Percentiles rank a stretch among this genome's conserved stretches.
Conservation (phyloP, 495 filamentous ascomycete species). For the Aspergillus sclerotioniger region DNA sequence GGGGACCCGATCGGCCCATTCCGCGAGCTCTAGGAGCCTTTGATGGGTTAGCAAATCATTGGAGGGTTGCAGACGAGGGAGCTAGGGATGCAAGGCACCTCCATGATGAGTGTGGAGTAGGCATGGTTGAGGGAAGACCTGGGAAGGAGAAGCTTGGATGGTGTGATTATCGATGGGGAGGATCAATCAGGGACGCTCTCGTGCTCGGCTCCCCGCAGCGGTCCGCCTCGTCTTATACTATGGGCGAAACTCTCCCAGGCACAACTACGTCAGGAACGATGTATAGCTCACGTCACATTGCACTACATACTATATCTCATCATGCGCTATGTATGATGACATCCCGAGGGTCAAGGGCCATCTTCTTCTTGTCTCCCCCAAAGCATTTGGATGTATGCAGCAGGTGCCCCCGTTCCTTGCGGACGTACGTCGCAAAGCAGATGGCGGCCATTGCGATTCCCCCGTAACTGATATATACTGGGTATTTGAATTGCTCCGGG, state of each 20-base stretch:
- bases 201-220: neutral
- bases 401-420: slow-evolving; percentile 60
- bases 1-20: slow-evolving; percentile 39
- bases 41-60: neutral
- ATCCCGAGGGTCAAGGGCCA: neutral
- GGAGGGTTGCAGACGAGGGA: too few species aligned
- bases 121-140: neutral
- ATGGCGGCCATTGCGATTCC: slow-evolving; percentile 49
- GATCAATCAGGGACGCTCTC: neutral
- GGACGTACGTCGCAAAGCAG: slow-evolving; percentile 56
- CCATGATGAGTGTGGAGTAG: neutral
- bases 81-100: neutral
- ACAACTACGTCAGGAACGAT: neutral
- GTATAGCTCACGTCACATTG: neutral
- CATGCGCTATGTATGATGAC: neutral
- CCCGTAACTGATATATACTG: slow-evolving; percentile 53
- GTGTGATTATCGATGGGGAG: neutral
- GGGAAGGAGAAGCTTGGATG: neutral
- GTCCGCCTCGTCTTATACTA: neutral
- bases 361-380: slow-evolving; percentile 1
- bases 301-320: neutral
- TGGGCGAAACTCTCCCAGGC: neutral
- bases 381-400: slow-evolving; percentile 48
- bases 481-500: slow-evolving; percentile 60
- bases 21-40: slow-evolving; percentile 38